These are phyloP conservation scores for Tuber magnatum DNA, from an alignment of 495 filamentous ascomycete genomes.

Conservation along the genomic window DNA sequence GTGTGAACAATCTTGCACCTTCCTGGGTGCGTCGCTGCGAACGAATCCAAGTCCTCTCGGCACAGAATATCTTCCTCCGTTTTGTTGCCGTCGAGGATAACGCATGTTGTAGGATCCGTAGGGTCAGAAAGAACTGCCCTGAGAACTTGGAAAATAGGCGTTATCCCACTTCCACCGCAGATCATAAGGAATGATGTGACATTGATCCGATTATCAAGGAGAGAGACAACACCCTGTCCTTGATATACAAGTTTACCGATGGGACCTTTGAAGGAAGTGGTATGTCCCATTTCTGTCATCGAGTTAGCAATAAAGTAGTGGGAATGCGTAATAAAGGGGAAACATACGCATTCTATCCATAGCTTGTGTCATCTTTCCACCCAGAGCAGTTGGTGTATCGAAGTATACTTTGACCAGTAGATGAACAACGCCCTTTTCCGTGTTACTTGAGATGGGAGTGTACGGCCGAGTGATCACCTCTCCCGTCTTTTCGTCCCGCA, in stretches of 20 bases:
- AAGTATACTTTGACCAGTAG: constrained; percentile 85
- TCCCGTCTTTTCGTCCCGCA: constrained; percentile 60
- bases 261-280: constrained; percentile 83
- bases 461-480: constrained; percentile 79
- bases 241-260: constrained; percentile 82
- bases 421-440: constrained; percentile 57
- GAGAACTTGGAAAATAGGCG: constrained; percentile 84
- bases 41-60: constrained; percentile 62
- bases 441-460: constrained; percentile 69
- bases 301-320: constrained; percentile 6
- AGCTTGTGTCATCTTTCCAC: constrained; percentile 80
- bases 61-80: constrained; percentile 78
- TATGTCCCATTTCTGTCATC: constrained; percentile 52
- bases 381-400: constrained; percentile 51
- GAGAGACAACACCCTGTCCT: constrained; percentile 56
- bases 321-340: background rate
- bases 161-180: constrained; percentile 81
- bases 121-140: constrained; percentile 59
- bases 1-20: constrained; percentile 65
- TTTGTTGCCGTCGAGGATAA: constrained; percentile 75
- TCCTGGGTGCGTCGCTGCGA: constrained; percentile 46
- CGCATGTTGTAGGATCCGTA: constrained; percentile 45
- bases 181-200: constrained; percentile 79
- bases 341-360: constrained; percentile 56
- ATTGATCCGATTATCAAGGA: constrained; percentile 52